phyloP scores from a whole-genome alignment of 1,284 basidiomycete species.

The Grifola frondosa region DNA sequence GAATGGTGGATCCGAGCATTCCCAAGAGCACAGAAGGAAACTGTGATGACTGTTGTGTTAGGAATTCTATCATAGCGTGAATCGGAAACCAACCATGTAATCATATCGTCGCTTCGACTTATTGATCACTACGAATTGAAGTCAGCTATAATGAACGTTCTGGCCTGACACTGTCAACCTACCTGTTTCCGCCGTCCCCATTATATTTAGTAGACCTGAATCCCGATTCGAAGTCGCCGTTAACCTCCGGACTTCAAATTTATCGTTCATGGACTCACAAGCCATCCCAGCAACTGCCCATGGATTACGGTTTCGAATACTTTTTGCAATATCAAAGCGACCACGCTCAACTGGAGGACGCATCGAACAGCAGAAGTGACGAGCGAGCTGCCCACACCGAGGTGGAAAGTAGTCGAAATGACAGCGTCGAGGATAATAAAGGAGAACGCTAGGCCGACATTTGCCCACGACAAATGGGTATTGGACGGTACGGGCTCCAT shows the following conservation, averaged over 20 bases:
- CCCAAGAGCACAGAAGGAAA: slow-evolving; percentile 68
- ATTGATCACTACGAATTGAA: slow-evolving; percentile 49
- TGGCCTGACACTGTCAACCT: slow-evolving; percentile 12
- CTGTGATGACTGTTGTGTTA: slow-evolving; percentile 36
- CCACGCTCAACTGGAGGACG: slow-evolving; percentile 71
- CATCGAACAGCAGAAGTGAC: slow-evolving; percentile 73
- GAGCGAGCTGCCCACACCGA: slow-evolving; percentile 70
- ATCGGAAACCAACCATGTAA: slow-evolving; percentile 57
- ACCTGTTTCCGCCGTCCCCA: slow-evolving; percentile 73
- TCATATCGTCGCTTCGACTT: slow-evolving; percentile 73
- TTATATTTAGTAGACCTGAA: slow-evolving; percentile 64
- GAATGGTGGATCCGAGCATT: slow-evolving; percentile 76
- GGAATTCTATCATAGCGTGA: slow-evolving; percentile 2
- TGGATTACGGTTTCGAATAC: slow-evolving; percentile 75
- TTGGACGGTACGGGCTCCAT: slow-evolving; percentile 21
- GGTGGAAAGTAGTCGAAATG: slow-evolving; percentile 60
- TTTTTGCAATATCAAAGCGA: slow-evolving; percentile 66
- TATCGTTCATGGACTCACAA: slow-evolving; percentile 42
- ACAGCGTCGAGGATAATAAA: slow-evolving; percentile 70
- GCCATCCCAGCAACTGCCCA: slow-evolving; percentile 75
- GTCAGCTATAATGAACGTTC: background rate
- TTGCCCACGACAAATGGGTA: slow-evolving; percentile 56
- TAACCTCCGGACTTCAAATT: background rate
- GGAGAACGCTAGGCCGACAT: slow-evolving; percentile 70
- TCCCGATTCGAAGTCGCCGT: too few species aligned